Evolutionary conservation across 2,329 filamentous ascomycete genomes (phyloP).

Genomic region (Trichoderma simmonsii): DNA sequence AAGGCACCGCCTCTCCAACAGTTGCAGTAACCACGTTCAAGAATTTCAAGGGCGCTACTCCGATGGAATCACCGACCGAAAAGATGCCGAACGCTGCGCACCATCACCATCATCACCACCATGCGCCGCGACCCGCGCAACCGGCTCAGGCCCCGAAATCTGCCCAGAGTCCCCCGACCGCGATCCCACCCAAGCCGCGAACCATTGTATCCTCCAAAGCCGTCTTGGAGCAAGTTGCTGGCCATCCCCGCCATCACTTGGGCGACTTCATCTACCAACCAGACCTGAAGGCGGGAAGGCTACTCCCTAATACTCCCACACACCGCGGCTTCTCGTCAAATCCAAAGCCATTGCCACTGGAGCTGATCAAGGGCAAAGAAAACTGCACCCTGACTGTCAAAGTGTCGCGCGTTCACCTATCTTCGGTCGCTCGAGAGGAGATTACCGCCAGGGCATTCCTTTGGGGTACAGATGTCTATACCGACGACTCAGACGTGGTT

Average conservation of each 20-base stretch:
- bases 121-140: slow-evolving; percentile 28
- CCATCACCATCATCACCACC: slow-evolving; percentile 51
- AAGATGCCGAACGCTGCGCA: slow-evolving; percentile 32
- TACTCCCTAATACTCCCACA: slow-evolving; percentile 40
- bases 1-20: slow-evolving; percentile 44
- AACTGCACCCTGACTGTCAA: slow-evolving; percentile 91
- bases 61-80: slow-evolving; percentile 45
- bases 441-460: slow-evolving; percentile 77
- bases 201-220: slow-evolving; percentile 65
- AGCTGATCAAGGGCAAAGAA: slow-evolving; percentile 67
- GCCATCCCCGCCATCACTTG: slow-evolving; percentile 73
- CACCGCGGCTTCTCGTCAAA: slow-evolving; percentile 49
- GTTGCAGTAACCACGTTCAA: slow-evolving; percentile 46
- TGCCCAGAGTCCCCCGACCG: slow-evolving; percentile 23
- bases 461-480: slow-evolving; percentile 94
- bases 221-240: slow-evolving; percentile 68
- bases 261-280: slow-evolving; percentile 81
- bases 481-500: slow-evolving; percentile 90
- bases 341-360: slow-evolving; percentile 72
- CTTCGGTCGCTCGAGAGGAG: slow-evolving; percentile 68
- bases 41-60: slow-evolving; percentile 45
- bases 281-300: slow-evolving; percentile 53
- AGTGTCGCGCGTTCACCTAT: slow-evolving; percentile 75
- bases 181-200: slow-evolving; percentile 57
- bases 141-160: slow-evolving; percentile 28